phyloP scores from a whole-genome alignment of 306 rosid genomes.

The Macrotyloma uniflorum region DNA sequence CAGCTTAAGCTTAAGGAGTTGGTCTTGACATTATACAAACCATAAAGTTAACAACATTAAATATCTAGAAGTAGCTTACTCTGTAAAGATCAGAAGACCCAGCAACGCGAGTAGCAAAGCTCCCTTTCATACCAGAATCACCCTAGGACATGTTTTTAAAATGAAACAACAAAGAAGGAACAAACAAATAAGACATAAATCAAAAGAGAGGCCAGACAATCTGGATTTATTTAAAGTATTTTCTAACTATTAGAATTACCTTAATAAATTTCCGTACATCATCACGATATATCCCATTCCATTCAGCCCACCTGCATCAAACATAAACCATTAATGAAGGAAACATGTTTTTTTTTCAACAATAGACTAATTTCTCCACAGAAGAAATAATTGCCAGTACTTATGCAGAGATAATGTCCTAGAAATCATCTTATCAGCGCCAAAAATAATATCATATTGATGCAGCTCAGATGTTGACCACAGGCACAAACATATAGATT shows the following conservation, averaged over 20 bases:
- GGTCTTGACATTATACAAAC: constrained; percentile 17
- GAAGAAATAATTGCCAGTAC: constrained; percentile 10
- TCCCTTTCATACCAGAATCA: constrained; percentile 80
- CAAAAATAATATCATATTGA: constrained; percentile 27
- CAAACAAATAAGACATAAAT: constrained; percentile 26
- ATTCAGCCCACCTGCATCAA: constrained; percentile 93
- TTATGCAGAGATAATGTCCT: neutral
- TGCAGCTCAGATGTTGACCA: constrained; percentile 11
- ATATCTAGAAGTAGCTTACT: constrained; percentile 53
- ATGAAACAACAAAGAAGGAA: constrained; percentile 27
- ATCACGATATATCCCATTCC: constrained; percentile 96
- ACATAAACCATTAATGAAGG: constrained; percentile 29
- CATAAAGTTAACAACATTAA: constrained; percentile 11
- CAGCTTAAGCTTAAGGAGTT: constrained; percentile 20
- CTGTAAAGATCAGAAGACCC: constrained; percentile 95
- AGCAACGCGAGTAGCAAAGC: constrained; percentile 89
- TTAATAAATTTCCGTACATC: constrained; percentile 86
- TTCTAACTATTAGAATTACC: constrained; percentile 53
- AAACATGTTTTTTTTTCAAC: constrained; percentile 7
- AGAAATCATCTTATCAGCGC: neutral
- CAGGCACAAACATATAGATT: constrained; percentile 1
- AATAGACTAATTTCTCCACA: constrained; percentile 11
- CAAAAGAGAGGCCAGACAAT: constrained; percentile 28
- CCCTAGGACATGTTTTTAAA: constrained; percentile 57
- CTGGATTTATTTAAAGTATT: neutral